phyloP scores from a whole-genome alignment of 164 flowering plant genomes.

The Chimonanthus praecox region DNA sequence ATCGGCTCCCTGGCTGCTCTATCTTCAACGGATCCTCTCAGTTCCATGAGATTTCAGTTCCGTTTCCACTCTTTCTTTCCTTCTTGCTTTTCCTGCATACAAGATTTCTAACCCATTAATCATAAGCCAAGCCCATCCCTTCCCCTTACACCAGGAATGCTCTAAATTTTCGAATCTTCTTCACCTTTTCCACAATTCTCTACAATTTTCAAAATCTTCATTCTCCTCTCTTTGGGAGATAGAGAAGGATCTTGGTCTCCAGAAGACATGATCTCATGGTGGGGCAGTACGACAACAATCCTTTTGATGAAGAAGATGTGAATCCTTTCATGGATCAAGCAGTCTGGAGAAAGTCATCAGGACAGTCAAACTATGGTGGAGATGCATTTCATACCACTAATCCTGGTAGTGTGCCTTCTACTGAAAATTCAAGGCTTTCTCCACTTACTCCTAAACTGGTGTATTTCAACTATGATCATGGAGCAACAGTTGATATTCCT shows the following conservation, averaged over 20 bases:
- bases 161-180: background rate
- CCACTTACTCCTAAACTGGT: conserved; percentile 95
- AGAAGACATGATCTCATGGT: conserved; percentile 39
- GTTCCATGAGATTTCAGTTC: no score
- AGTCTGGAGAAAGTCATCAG: no score
- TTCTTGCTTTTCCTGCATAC: no score
- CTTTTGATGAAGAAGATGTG: conserved; percentile 77
- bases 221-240: background rate
- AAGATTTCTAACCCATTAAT: no score
- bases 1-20: no score
- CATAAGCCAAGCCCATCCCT: no score
- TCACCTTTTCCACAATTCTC: background rate
- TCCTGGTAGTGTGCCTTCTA: conserved; percentile 57
- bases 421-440: conserved; percentile 71
- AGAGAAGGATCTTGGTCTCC: conserved; percentile 1
- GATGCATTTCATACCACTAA: conserved; percentile 4
- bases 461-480: conserved; percentile 61
- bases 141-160: no score
- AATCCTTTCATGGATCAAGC: conserved; percentile 63
- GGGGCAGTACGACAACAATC: conserved; percentile 62
- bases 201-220: background rate
- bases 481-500: conserved; percentile 79
- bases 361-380: no score
- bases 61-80: no score
- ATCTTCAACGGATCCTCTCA: no score